phyloP scores from a whole-genome alignment of 164 flowering plant genomes.

The Vitis rotundifolia region DNA sequence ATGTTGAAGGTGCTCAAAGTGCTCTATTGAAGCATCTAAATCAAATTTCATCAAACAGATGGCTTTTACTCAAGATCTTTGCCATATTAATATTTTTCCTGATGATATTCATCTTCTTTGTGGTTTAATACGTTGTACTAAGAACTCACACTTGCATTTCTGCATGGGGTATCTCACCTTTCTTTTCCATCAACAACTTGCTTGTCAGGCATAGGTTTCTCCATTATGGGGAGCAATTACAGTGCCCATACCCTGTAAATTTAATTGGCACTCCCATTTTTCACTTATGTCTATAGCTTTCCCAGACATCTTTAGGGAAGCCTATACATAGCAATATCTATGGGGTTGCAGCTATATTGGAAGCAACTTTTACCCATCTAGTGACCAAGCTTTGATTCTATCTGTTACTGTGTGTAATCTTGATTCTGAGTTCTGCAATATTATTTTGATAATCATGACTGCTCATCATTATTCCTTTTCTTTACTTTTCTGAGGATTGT shows the following conservation, averaged over 20 bases:
- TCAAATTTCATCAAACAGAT: slow-evolving; percentile 76
- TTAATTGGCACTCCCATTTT: background rate
- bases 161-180: background rate
- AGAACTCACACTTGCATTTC: slow-evolving; percentile 11
- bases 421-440: too few relatives aligned
- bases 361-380: background rate
- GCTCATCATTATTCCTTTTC: too few relatives aligned
- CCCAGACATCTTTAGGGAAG: background rate
- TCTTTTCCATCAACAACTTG: background rate
- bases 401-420: too few relatives aligned
- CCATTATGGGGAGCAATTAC: too few relatives aligned
- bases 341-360: background rate
- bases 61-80: slow-evolving; percentile 84
- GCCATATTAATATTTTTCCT: slow-evolving; percentile 66
- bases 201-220: background rate
- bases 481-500: too few relatives aligned
- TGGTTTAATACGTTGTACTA: slow-evolving; percentile 29
- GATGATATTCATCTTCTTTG: slow-evolving; percentile 62
- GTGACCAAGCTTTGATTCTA: background rate
- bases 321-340: background rate
- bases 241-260: background rate
- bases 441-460: too few relatives aligned
- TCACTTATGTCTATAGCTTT: background rate
- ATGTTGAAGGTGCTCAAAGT: slow-evolving; percentile 78
- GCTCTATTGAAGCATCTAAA: slow-evolving; percentile 73